phyloP scores from a whole-genome alignment of 331 rosid species.

The Arachis monticola region DNA sequence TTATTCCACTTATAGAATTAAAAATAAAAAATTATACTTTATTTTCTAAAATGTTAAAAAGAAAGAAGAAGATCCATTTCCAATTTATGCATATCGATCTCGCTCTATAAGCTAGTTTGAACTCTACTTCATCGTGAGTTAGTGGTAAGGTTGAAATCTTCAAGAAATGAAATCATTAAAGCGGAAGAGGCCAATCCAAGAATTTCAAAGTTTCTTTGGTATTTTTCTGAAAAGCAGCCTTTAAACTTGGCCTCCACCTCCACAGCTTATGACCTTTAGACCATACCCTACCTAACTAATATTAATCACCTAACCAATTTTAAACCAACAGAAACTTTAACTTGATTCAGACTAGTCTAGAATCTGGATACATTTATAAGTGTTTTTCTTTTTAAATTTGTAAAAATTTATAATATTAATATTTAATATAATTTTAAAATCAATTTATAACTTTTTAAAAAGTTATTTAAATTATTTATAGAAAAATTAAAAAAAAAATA shows the following conservation, averaged over 20 bases:
- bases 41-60: no score
- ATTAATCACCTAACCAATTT: conserved; percentile 31
- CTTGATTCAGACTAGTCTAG: not conserved
- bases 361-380: no score
- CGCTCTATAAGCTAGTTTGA: not conserved
- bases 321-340: conserved; percentile 20
- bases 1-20: no score
- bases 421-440: no score
- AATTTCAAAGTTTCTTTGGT: conserved; percentile 35
- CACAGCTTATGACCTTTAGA: conserved; percentile 33
- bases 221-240: conserved; percentile 49
- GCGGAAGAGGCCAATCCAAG: conserved; percentile 33
- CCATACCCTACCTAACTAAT: conserved; percentile 43
- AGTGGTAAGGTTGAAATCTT: conserved; percentile 42
- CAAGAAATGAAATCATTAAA: conserved; percentile 55
- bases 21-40: no score
- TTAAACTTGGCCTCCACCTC: conserved; percentile 42
- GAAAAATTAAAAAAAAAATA: no score
- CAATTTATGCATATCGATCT: not conserved
- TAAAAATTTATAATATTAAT: no score
- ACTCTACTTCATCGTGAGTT: conserved; percentile 13
- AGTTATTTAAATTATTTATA: no score
- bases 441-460: no score
- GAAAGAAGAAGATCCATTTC: no score
- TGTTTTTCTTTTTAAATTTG: no score